Percentiles rank a stretch among this genome's conserved stretches.
These are phyloP conservation scores for Fusarium sp. DNA, from an alignment of 2,329 filamentous ascomycete species.

Conservation along the genomic window DNA sequence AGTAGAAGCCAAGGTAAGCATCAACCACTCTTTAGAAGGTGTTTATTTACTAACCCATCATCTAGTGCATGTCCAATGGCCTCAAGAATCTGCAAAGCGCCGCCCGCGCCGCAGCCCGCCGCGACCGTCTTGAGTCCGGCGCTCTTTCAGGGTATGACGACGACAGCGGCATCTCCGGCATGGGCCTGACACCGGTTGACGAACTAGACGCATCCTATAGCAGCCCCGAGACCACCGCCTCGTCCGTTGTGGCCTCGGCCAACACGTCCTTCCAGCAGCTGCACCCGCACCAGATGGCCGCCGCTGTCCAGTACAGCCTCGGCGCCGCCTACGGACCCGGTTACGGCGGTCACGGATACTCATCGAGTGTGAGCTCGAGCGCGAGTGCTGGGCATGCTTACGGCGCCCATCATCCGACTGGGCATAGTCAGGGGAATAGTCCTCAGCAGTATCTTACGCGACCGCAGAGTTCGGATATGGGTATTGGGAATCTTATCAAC, in stretches of 20 bases:
- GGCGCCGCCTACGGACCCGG: constrained; percentile 41
- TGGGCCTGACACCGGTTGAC: constrained; percentile 71
- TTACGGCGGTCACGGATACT: constrained; percentile 62
- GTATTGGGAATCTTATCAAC: constrained; percentile 73
- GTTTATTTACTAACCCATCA: constrained; percentile 7
- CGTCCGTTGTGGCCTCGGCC: constrained; percentile 60
- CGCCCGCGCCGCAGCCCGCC: constrained; percentile 75
- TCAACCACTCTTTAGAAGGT: not conserved
- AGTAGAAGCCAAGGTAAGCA: constrained; percentile 72
- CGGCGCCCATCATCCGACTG: constrained; percentile 45
- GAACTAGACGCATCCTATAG: constrained; percentile 71
- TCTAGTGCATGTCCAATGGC: constrained; percentile 85
- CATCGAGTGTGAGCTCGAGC: constrained; percentile 68
- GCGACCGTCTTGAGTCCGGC: constrained; percentile 70
- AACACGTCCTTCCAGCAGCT: constrained; percentile 53
- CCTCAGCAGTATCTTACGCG: constrained; percentile 62
- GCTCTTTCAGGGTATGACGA: constrained; percentile 70
- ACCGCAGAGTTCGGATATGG: constrained; percentile 72
- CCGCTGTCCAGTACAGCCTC: constrained; percentile 47
- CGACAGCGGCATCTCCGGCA: constrained; percentile 79
- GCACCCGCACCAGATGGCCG: constrained; percentile 46
- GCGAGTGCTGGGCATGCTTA: constrained; percentile 57
- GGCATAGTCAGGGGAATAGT: constrained; percentile 58
- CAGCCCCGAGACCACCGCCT: constrained; percentile 66
- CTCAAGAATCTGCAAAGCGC: constrained; percentile 84